Conservation (phyloP, 345 rosid species). For the Eucalyptus cloeziana region DNA sequence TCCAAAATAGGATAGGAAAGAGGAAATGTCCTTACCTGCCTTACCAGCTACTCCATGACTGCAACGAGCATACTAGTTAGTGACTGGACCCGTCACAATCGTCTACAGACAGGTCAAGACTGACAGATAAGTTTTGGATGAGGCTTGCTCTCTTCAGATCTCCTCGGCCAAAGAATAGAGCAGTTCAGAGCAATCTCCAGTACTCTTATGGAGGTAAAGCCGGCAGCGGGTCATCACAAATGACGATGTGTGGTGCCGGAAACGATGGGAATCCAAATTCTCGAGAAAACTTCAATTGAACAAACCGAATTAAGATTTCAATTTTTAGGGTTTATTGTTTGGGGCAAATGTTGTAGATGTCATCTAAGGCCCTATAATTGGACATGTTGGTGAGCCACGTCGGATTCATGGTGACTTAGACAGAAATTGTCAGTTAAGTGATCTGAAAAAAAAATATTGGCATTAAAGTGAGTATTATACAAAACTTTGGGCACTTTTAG, state of each 20-base stretch:
- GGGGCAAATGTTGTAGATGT: too few species aligned
- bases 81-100: neutral
- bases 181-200: neutral
- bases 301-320: too few species aligned
- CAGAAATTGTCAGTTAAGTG: too few species aligned
- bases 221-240: neutral
- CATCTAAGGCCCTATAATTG: accelerated
- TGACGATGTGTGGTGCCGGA: neutral
- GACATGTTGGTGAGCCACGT: too few species aligned
- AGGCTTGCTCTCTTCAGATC: neutral
- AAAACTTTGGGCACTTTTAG: too few species aligned
- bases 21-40: neutral
- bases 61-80: neutral
- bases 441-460: accelerated
- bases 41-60: neutral
- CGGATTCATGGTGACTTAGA: accelerated
- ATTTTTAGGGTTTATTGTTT: too few species aligned
- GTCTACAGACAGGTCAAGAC: neutral
- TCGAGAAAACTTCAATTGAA: neutral
- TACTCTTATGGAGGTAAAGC: neutral
- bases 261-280: neutral
- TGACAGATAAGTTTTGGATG: neutral
- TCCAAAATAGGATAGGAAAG: neutral
- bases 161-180: neutral
- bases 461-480: too few species aligned